phyloP scores from a whole-genome alignment of 2,329 filamentous ascomycete species.

The Tolypocladium ophioglossoides region DNA sequence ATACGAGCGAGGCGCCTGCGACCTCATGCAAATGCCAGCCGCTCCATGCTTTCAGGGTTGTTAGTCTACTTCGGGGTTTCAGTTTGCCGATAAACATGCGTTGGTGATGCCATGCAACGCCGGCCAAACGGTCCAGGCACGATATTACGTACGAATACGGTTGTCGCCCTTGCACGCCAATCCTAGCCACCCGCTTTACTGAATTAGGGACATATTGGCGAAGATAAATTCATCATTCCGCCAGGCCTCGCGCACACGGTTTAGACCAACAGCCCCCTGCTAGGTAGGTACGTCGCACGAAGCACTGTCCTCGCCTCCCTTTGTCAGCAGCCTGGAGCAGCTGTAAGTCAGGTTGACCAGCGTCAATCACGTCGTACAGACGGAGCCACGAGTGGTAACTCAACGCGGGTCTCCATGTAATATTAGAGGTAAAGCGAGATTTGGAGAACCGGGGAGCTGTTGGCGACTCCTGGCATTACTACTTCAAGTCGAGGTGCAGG shows the following conservation, averaged over 20 bases:
- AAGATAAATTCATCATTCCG: neutral
- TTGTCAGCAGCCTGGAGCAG: no score
- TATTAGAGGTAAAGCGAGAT: neutral
- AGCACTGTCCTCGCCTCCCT: neutral
- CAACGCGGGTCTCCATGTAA: neutral
- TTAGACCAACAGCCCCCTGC: no score
- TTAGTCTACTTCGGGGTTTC: neutral
- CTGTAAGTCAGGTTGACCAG: no score
- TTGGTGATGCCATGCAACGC: neutral
- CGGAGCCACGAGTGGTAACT: neutral
- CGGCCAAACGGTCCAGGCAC: neutral
- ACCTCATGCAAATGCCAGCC: neutral
- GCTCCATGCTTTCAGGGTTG: neutral
- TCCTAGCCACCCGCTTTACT: neutral
- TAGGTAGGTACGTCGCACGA: no score
- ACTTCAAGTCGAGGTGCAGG: neutral
- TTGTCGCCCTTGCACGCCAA: no score
- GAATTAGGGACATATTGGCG: neutral
- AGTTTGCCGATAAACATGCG: neutral
- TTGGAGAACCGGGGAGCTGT: neutral
- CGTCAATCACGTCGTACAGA: neutral
- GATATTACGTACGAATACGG: no score
- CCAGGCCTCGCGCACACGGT: neutral
- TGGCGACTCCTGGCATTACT: neutral
- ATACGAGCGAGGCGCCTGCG: neutral